A percentile compares a stretch with the other conserved stretches of the same genome.
These are phyloP conservation scores for Hyphopichia wangnamkhiaoensis DNA, from an alignment of 1,139 yeast species.

Conservation along the genomic window DNA sequence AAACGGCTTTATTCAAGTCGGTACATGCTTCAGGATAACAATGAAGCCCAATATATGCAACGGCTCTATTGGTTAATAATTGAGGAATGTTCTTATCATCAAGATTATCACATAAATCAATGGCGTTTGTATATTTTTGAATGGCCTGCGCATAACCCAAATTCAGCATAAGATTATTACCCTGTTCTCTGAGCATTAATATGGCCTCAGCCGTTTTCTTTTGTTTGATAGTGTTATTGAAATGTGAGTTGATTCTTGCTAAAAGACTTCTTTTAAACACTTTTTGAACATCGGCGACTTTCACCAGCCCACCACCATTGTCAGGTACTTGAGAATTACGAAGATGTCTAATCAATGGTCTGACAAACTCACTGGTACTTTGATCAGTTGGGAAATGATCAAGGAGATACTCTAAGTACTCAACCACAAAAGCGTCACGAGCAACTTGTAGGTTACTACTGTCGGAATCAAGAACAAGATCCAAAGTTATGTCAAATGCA, in stretches of 20 bases:
- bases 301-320: too few relatives aligned
- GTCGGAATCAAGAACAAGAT: too few relatives aligned
- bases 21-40: conserved; percentile 44
- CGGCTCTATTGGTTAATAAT: conserved; percentile 41
- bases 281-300: too few relatives aligned
- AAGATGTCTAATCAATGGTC: too few relatives aligned
- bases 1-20: conserved; percentile 38
- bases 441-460: too few relatives aligned
- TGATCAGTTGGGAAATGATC: too few relatives aligned
- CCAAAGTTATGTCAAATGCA: too few relatives aligned
- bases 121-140: conserved; percentile 40
- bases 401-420: too few relatives aligned
- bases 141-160: conserved; percentile 45
- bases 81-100: conserved; percentile 29
- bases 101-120: conserved; percentile 20
- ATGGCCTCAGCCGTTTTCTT: conserved; percentile 1
- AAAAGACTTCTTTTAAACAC: background rate
- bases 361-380: too few relatives aligned
- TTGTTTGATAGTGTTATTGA: background rate
- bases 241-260: background rate
- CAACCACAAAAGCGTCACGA: too few relatives aligned
- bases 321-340: too few relatives aligned
- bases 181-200: conserved; percentile 36
- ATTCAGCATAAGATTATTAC: conserved; percentile 42
- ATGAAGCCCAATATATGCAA: conserved; percentile 45